A percentile compares a stretch with the other conserved stretches of the same genome.
These are phyloP conservation scores for Leccinum longicurvipes DNA, from an alignment of 768 basidiomycete species.

Conservation along the genomic window DNA sequence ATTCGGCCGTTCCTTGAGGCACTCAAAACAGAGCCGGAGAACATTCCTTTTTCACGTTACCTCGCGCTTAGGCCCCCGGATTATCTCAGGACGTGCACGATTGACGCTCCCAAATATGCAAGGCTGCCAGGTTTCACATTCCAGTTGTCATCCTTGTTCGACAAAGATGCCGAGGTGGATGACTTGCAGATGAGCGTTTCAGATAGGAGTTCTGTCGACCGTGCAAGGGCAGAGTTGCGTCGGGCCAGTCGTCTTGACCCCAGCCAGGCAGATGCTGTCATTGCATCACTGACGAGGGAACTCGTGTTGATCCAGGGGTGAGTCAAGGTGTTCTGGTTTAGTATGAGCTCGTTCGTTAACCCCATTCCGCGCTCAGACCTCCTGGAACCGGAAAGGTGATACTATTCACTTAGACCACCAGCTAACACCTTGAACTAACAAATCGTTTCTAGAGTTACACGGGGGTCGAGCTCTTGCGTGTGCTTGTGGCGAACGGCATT, in stretches of 20 bases:
- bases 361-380: conserved; percentile 41
- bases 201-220: conserved; percentile 41
- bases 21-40: conserved; percentile 53
- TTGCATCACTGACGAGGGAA: conserved; percentile 58
- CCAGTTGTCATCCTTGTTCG: conserved; percentile 54
- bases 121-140: conserved; percentile 52
- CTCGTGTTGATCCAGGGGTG: conserved; percentile 73
- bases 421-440: background rate
- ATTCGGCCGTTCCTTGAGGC: conserved; percentile 66
- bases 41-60: conserved; percentile 52
- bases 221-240: conserved; percentile 46
- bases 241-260: conserved; percentile 56
- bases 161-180: conserved; percentile 34
- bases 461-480: conserved; percentile 64
- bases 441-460: conserved; percentile 49
- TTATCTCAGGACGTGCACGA: conserved; percentile 31
- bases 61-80: conserved; percentile 43
- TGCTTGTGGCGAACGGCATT: conserved; percentile 52
- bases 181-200: conserved; percentile 41
- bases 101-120: conserved; percentile 57
- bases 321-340: conserved; percentile 3
- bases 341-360: background rate
- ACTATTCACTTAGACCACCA: no score
- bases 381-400: conserved; percentile 76
- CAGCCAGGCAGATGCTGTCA: conserved; percentile 67